Percentiles rank a stretch among this genome's conserved stretches.
These are phyloP conservation scores for Fusarium drepaniforme DNA, from an alignment of 2,329 filamentous ascomycete species.

Conservation along the genomic window DNA sequence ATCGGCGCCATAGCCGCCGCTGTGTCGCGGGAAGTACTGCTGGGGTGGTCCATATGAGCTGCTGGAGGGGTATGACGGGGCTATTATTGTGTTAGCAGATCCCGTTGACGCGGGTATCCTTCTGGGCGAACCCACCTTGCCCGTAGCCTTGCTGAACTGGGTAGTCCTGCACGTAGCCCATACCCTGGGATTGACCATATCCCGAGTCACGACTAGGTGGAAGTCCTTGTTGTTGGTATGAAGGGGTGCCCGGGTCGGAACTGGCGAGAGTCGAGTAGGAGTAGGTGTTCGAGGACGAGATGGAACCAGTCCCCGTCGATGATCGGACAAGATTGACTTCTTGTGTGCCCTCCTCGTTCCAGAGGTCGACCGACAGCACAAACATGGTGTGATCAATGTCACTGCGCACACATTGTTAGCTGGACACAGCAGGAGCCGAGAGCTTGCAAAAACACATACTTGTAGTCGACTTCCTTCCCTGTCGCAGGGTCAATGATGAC, in stretches of 20 bases:
- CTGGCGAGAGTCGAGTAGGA: constrained; percentile 71
- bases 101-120: background rate
- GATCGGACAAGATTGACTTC: constrained; percentile 76
- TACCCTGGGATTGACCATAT: constrained; percentile 45
- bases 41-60: constrained; percentile 52
- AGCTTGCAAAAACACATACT: constrained; percentile 64
- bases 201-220: constrained; percentile 53
- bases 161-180: constrained; percentile 51
- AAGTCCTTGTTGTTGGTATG: constrained; percentile 52
- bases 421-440: background rate
- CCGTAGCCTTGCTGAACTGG: constrained; percentile 47
- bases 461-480: constrained; percentile 85
- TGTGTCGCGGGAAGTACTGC: constrained; percentile 52
- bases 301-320: constrained; percentile 77
- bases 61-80: constrained; percentile 47
- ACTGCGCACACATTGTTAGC: constrained; percentile 38
- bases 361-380: constrained; percentile 76
- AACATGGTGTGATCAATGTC: constrained; percentile 56
- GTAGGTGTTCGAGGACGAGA: constrained; percentile 82
- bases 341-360: constrained; percentile 73
- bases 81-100: constrained; percentile 23
- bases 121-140: constrained; percentile 45
- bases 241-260: constrained; percentile 43
- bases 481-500: constrained; percentile 81
- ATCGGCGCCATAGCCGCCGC: constrained; percentile 47